Evolutionary conservation across 2,329 filamentous ascomycete genomes (phyloP), one percentile per base, ranked within the genome.

Genomic region (Alternaria ventricosa): DNA sequence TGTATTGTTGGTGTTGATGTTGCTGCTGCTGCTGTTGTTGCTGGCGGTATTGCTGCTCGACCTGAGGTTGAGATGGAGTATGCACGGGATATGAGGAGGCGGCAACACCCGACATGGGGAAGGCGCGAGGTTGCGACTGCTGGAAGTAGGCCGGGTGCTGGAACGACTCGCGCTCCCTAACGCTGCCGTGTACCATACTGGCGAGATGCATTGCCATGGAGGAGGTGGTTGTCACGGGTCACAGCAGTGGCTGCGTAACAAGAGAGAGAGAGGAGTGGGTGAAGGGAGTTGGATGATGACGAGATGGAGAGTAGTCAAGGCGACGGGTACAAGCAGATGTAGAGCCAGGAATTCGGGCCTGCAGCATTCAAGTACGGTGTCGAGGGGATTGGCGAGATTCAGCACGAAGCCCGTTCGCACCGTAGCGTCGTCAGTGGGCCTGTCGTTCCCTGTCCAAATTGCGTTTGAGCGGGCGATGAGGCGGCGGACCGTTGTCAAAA

Each of bases 1-100:
- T 61, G 12, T 66, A 65, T 57, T 68, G 54, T 45, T 60, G 62
- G 56, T 63, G 74, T 63, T 77, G 75, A 30, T 73, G 72, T 55
- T 76, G 75, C 12, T 53, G 49, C 7, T 49, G 46, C 6, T 67
- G 87, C 73, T 89, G 87, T 50, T 88, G 87, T 25, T 71, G 73
- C 65, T 71, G 72, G 53, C 68, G 75, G 65, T 77, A 76, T 44
- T 73, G 71, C 57, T 76, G 75, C 18, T 78, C 74, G 57, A 63
- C 66, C 20, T 68, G 61, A 51, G 69, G 36, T 50, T 50, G 64
- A 43, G 54, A 45, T 50, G 61, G 53, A 45, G 57, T 47, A 36
- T 59, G 63, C 28, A 63, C 55, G 20, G 62, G 49, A 60, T 71
- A 64, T 30, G 72, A 59, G 27, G 68, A 66, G 59, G 72, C 63